Percentiles rank a stretch among this genome's conserved stretches.
These are phyloP conservation scores for Bruguiera gymnorhiza DNA, from an alignment of 345 rosid genomes.

Conservation along the genomic window DNA sequence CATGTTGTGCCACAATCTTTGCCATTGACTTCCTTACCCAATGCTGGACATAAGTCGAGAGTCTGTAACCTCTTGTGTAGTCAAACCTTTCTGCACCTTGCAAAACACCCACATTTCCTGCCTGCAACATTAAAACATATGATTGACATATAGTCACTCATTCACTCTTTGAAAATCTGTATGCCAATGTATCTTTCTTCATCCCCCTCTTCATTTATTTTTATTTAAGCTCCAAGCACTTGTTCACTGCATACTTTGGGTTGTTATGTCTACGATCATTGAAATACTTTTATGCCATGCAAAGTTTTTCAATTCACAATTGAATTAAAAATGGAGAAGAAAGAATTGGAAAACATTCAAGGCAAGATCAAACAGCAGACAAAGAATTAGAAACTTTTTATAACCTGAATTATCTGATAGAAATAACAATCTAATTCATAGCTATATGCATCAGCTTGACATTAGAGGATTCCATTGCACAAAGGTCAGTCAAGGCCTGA, in stretches of 20 bases:
- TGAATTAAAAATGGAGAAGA: not conserved
- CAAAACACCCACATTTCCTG: slow-evolving; percentile 72
- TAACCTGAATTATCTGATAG: not conserved
- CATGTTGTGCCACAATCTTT: slow-evolving; percentile 50
- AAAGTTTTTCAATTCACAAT: not conserved
- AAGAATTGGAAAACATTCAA: not conserved
- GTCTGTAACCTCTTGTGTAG: slow-evolving; percentile 72
- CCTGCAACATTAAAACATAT: slow-evolving; percentile 39
- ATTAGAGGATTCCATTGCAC: not conserved
- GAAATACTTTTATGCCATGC: not conserved
- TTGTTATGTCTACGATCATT: not conserved
- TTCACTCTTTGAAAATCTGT: too few species aligned
- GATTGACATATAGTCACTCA: not conserved
- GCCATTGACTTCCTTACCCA: slow-evolving; percentile 81
- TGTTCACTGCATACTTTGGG: not conserved
- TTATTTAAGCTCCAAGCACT: not conserved
- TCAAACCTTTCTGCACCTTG: slow-evolving; percentile 86
- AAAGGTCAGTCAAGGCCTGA: not conserved
- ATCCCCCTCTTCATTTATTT: not conserved
- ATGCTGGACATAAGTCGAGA: slow-evolving; percentile 81
- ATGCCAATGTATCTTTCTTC: too few species aligned
- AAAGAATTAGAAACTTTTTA: not conserved
- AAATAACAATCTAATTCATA: not conserved
- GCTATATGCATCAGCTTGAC: not conserved
- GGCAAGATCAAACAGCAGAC: not conserved